A percentile compares a stretch with the other conserved stretches of the same genome.
Conservation (phyloP, 176 grass and related monocot genomes). For the Lolium rigidum region DNA sequence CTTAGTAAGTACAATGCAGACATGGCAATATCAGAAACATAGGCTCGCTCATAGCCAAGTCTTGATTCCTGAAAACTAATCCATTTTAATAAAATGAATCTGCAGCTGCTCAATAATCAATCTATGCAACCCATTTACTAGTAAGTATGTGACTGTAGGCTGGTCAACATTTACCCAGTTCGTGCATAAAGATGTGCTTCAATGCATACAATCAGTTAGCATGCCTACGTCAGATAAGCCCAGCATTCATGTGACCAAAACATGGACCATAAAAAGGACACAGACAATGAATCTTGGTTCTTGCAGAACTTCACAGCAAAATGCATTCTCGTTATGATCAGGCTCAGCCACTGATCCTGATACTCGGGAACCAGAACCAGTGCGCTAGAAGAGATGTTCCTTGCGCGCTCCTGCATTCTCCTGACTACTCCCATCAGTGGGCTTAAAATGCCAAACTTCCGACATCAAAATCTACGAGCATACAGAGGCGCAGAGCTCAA, state of each 20-base stretch:
- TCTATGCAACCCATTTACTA: not conserved
- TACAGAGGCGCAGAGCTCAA: not conserved
- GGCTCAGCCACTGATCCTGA: not conserved
- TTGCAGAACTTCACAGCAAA: not conserved
- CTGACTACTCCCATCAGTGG: not conserved
- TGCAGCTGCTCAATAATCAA: not conserved
- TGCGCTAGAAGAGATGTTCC: not conserved
- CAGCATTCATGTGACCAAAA: not conserved
- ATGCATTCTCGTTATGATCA: not conserved
- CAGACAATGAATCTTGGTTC: not conserved
- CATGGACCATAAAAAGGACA: not conserved
- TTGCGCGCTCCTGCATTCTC: not conserved
- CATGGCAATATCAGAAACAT: not conserved
- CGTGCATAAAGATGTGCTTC: not conserved
- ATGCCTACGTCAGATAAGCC: not conserved
- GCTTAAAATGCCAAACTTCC: not conserved
- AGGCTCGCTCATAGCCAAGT: not conserved
- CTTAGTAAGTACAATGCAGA: not conserved
- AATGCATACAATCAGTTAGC: conserved; percentile 3
- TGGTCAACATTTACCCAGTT: not conserved
- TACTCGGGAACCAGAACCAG: not conserved
- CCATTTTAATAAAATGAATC: conserved; percentile 9
- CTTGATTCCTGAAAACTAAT: not conserved
- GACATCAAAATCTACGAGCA: not conserved
- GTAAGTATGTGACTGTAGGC: not conserved